Evolutionary conservation across 1,139 yeast species (phyloP).

Genomic region (Saccharomyces pastorianus): DNA sequence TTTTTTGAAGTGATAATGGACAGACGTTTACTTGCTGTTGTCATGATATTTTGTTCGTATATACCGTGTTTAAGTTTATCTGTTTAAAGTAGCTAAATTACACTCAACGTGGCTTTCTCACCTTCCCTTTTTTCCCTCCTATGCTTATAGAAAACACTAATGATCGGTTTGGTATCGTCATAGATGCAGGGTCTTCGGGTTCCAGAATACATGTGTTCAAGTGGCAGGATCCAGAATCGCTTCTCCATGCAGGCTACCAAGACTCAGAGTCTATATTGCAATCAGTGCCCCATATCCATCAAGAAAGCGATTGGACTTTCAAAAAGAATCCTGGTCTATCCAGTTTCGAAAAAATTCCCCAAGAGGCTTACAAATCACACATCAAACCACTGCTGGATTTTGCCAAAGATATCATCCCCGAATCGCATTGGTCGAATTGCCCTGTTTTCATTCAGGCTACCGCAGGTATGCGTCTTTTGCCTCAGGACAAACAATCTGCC

Average conservation of each 20-base stretch:
- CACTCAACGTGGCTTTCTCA: not conserved
- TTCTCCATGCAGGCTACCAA: conserved; percentile 16
- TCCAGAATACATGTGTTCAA: conserved; percentile 61
- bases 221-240: conserved; percentile 47
- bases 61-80: not conserved
- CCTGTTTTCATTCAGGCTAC: conserved; percentile 71
- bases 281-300: conserved; percentile 57
- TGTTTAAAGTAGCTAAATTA: not conserved
- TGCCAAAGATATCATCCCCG: conserved; percentile 55
- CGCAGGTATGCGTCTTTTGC: conserved; percentile 71
- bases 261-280: conserved; percentile 28
- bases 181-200: conserved; percentile 80
- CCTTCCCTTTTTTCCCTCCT: not conserved
- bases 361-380: conserved; percentile 53
- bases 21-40: not conserved
- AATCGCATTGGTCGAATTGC: conserved; percentile 43
- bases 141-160: not conserved
- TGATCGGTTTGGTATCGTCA: conserved; percentile 54
- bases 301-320: conserved; percentile 50
- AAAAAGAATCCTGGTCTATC: conserved; percentile 70
- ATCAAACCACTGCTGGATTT: conserved; percentile 46
- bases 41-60: not conserved
- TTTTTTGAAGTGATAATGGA: not conserved
- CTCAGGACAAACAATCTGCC: conserved; percentile 38
- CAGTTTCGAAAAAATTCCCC: conserved; percentile 41